Base-by-base conservation (phyloP, 495 filamentous ascomycete genomes). In the Elaphomyces granulatus region DNA sequence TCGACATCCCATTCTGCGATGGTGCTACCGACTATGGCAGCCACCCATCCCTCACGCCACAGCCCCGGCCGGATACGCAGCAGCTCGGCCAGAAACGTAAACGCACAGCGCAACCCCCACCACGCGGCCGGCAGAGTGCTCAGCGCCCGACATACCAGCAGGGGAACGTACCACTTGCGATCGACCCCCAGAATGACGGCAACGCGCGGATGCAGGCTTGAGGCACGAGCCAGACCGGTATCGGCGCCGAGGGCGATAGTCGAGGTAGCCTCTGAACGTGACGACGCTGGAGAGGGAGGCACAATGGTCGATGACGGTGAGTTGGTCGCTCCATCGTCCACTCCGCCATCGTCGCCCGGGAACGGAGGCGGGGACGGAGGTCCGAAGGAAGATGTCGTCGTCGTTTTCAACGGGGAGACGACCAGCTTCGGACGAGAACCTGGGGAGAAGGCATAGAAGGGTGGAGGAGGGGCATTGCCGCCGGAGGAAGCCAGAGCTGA, bases 121-220 rank as follows among this genome's bases (percentile, higher is more conserved):
- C 68, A 77, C 31, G 63, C 67, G 8, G 74, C 68, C 2, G 74
- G 74, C 21, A 61, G 62, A 8, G 72, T 77, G 38, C 68, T 74
- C 47, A 80, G 50, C 8, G 74, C 74, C 14, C 77, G 70, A 38
- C 72, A 74, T 31, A 78, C 59, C 3, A 80, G 54, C 35, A 81
- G 55, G 6, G 77, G 77, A 30, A 78, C 54, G 51, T 78, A 69
- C 67, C 76, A 81, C 41, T 65, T 66, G 41, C 63, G 64, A 33
- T 72, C 70, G 3, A 81, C 71, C 2, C 77, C 77, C 8, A 81
- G 54, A 23, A 81, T 64, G 36, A 78, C 72, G 16, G 77, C 77
- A 23, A 80, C 70, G 9, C 75, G 72, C 3, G 77, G 77, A 51
- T 78, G 76, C 32, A 78, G 52, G 20, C 56, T 56, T 18, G 60